These are phyloP conservation scores for Pleurotus tuoliensis DNA, from an alignment of 768 basidiomycete genomes.

Conservation along the genomic window DNA sequence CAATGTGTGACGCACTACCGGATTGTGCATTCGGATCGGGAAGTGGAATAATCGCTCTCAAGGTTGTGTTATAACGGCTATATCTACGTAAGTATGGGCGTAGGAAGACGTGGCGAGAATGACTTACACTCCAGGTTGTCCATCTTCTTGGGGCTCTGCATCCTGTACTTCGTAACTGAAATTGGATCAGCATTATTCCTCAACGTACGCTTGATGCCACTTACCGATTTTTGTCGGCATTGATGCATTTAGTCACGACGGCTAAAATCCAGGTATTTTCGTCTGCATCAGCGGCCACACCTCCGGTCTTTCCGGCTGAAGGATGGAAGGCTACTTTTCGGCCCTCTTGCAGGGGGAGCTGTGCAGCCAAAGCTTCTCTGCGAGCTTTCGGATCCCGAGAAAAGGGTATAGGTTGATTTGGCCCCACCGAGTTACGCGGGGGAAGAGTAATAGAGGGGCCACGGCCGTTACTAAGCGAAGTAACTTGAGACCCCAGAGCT, in stretches of 20 bases:
- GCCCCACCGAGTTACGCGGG: constrained; percentile 56
- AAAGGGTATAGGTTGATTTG: constrained; percentile 44
- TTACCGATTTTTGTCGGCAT: constrained; percentile 68
- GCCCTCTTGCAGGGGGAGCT: constrained; percentile 66
- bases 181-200: background rate
- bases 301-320: constrained; percentile 49
- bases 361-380: constrained; percentile 55
- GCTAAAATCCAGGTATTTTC: constrained; percentile 77
- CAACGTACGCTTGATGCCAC: constrained; percentile 8
- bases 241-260: constrained; percentile 65
- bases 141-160: constrained; percentile 78
- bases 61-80: constrained; percentile 66
- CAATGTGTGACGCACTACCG: constrained; percentile 60
- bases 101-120: background rate
- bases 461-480: constrained; percentile 32
- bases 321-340: constrained; percentile 83
- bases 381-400: constrained; percentile 67
- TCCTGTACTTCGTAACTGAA: constrained; percentile 83
- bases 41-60: constrained; percentile 72
- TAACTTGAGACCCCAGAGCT: constrained; percentile 33
- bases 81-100: constrained; percentile 7
- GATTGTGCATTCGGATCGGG: constrained; percentile 64
- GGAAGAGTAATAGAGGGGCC: constrained; percentile 55
- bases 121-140: constrained; percentile 59
- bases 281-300: constrained; percentile 37